Evolutionary conservation across 1,284 basidiomycete genomes (phyloP), one percentile per base, ranked within the genome.

Genomic region (Ganoderma resinaceum): DNA sequence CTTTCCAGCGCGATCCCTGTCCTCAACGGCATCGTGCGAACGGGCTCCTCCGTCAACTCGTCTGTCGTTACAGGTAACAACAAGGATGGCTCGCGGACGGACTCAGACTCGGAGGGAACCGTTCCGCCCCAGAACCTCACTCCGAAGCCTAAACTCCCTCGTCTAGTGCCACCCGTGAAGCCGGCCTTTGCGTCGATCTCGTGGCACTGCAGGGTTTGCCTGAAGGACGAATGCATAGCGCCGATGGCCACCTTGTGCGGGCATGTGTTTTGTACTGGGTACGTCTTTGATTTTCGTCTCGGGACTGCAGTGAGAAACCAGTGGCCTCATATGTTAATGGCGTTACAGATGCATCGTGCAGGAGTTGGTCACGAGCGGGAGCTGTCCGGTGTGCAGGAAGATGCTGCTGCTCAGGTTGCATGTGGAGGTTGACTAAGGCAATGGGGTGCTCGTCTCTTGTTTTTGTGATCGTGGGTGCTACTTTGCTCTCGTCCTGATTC

Each of bases 201-300:
- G 26, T 79, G 77, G 76, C 76, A 77, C 59, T 79, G 78, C 66
- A 66, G 78, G 61, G 67, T 75, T 38, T 79, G 78, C 67, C 63
- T 75, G 57, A 68, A 75, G 62, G 77, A 78, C 37, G 75, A 77
- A 52, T 74, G 75, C 62, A 67, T 66, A 11, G 71, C 75, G 20
- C 78, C 78, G 9, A 78, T 74, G 14, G 77, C 74, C 35, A 77
- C 78, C n/a, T 67, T 75, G 66, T 79, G 78, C 35, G 78, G 78
- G n/a, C 78, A 79, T 62, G 68, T 79, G 14, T 79, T 79, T 72
- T 79, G 78, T 63, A 72, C 77, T 53, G 67, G 71, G 77, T 79
- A 58, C 58, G 75, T 69, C 9, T 31, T 37, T 14, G 14, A 16
- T 46, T 59, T 9, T 18, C 14, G 11, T 12, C 49, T 40, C 12